Conservation (phyloP, 352 stramenopile species). For the Labyrinthula sp. region DNA sequence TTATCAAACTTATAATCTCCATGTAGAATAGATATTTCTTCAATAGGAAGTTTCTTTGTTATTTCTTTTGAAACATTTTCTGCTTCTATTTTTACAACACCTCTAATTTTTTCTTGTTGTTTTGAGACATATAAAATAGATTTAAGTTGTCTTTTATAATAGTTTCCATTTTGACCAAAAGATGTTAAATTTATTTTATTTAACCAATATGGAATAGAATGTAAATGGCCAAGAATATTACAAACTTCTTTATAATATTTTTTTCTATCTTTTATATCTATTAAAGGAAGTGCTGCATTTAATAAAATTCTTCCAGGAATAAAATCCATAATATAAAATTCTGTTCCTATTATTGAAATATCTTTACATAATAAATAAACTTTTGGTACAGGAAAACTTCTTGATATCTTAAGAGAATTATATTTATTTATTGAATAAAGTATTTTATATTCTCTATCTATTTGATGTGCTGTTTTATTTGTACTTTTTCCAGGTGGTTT, state of each 20-base stretch:
- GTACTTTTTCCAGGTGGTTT: slow-evolving; percentile 35
- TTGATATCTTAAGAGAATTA: no score
- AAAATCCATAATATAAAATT: slow-evolving; percentile 64
- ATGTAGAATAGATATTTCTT: slow-evolving; percentile 40
- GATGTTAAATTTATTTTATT: slow-evolving; percentile 36
- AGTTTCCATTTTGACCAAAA: slow-evolving; percentile 34
- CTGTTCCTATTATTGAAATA: slow-evolving; percentile 41
- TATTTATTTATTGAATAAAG: slow-evolving; percentile 31
- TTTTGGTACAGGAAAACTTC: slow-evolving; percentile 47
- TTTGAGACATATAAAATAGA: slow-evolving; percentile 13
- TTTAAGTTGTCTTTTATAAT: slow-evolving; percentile 27
- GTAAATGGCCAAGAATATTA: slow-evolving; percentile 43
- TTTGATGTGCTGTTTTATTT: slow-evolving; percentile 35
- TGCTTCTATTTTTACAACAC: no score
- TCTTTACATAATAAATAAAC: slow-evolving; percentile 49
- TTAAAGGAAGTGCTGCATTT: slow-evolving; percentile 42
- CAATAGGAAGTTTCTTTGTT: slow-evolving; percentile 2
- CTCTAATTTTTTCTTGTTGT: slow-evolving; percentile 14
- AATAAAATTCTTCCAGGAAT: slow-evolving; percentile 50
- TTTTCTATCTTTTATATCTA: slow-evolving; percentile 35
- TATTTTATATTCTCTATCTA: slow-evolving; percentile 39
- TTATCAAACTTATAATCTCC: slow-evolving; percentile 65
- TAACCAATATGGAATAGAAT: slow-evolving; percentile 40
- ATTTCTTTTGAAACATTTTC: slow-evolving; percentile 8
- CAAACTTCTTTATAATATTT: slow-evolving; percentile 42